These are phyloP conservation scores for Kluyveromyces siamensis DNA, from an alignment of 805 yeast genomes.

Conservation along the genomic window DNA sequence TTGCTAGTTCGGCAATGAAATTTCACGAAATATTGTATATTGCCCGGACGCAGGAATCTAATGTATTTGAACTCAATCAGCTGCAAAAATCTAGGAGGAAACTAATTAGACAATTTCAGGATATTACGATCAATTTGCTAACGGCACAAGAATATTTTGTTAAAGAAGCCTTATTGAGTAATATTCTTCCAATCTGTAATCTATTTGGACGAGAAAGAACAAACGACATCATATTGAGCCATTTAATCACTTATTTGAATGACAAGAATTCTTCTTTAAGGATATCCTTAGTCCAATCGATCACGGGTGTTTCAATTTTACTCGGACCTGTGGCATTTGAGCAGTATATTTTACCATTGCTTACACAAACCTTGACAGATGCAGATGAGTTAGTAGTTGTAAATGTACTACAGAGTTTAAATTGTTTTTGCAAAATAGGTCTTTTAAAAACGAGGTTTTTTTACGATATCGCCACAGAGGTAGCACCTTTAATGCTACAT, in stretches of 20 bases:
- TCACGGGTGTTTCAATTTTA: slow-evolving; percentile 66
- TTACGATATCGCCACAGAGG: slow-evolving; percentile 45
- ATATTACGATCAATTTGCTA: slow-evolving; percentile 51
- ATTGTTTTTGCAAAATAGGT: slow-evolving; percentile 48
- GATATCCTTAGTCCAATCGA: slow-evolving; percentile 59
- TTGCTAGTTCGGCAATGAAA: slow-evolving; percentile 56
- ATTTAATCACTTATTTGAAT: slow-evolving; percentile 82
- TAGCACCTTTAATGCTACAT: slow-evolving; percentile 58
- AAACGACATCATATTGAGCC: slow-evolving; percentile 81
- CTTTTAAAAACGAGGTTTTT: slow-evolving; percentile 40
- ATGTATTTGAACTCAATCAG: not conserved
- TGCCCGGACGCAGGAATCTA: slow-evolving; percentile 15
- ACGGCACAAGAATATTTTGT: slow-evolving; percentile 64
- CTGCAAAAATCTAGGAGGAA: slow-evolving; percentile 16
- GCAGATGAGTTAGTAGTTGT: slow-evolving; percentile 75
- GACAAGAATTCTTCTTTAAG: slow-evolving; percentile 63
- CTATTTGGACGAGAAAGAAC: slow-evolving; percentile 83
- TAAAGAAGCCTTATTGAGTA: slow-evolving; percentile 55
- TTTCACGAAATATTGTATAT: slow-evolving; percentile 53
- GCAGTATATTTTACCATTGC: slow-evolving; percentile 77
- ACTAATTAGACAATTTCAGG: slow-evolving; percentile 42
- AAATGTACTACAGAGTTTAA: slow-evolving; percentile 52
- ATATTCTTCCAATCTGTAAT: slow-evolving; percentile 69
- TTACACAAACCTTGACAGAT: slow-evolving; percentile 76
- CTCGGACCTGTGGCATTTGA: slow-evolving; percentile 78